Evolutionary conservation across 345 rosid genomes (phyloP).

Genomic region (Citrus medica): DNA sequence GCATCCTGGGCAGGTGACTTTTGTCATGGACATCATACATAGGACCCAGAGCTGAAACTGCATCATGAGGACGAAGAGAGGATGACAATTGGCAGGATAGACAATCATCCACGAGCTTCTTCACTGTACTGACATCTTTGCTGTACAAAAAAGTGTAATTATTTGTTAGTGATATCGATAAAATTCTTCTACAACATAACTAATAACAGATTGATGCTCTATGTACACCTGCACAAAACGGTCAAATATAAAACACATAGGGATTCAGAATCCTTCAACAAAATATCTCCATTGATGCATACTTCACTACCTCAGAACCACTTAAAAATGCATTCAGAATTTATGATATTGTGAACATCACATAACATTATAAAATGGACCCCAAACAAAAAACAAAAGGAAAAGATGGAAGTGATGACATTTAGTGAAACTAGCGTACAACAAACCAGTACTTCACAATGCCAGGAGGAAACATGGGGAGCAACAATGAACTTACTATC

Average conservation of each 20-base stretch:
- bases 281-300: not conserved
- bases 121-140: constrained; percentile 91
- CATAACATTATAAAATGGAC: no score
- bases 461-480: not conserved
- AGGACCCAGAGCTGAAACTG: constrained; percentile 98
- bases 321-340: not conserved
- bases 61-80: constrained; percentile 96
- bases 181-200: not conserved
- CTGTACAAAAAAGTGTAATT: constrained; percentile 45
- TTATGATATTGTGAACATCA: not conserved
- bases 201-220: constrained; percentile 2
- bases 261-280: not conserved
- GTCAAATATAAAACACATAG: not conserved
- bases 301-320: not conserved
- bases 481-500: not conserved
- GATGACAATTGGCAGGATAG: constrained; percentile 76
- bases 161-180: constrained; percentile 19
- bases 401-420: not conserved
- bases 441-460: not conserved
- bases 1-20: constrained; percentile 84
- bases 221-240: not conserved
- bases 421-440: not conserved
- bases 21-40: constrained; percentile 98
- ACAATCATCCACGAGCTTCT: constrained; percentile 93
- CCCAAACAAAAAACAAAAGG: not conserved